Base-by-base conservation (phyloP, 768 basidiomycete genomes). In the Rhodotorula babjevae region DNA sequence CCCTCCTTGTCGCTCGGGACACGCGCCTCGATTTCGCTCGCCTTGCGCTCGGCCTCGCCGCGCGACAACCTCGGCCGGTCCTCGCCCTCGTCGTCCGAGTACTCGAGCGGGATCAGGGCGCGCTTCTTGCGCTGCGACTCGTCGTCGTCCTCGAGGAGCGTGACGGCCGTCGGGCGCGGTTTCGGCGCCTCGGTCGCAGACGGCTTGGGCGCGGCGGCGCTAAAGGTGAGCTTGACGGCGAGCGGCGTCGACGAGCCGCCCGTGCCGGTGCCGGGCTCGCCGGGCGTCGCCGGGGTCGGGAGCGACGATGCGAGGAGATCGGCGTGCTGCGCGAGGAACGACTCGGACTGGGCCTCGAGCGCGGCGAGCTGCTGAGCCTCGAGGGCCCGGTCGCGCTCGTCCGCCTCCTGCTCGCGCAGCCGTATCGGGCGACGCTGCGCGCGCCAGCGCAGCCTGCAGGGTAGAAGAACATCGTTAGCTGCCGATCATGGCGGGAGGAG, bases 301-400 rank as follows among this genome's bases (percentile, higher is more conserved):
- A 36, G 46, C 42, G 65, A 23, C 2, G 19, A 27, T 7, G 75
- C 71, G 59, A 79, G 72, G 27, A 77, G 31, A 59, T 78, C 78
- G 65, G 76, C 76, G 46, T 78, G 78, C 36, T 73, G 71, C 4
- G 68, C 63, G 71, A 97, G 84, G 85, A 98, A 96, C 73, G 88
- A 90, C 81, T 97, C 95, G 1, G 92, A 93, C 81, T 97, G 93
- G 61, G 87, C 86, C 49, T 92, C 87, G 33, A 96, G 84, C 76
- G 91, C 90, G 79, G 90, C 93, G 15, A 87, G 87, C 81, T 96
- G 92, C 63, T 90, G 89, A 59, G 89, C 88, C 81, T 96, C 94
- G 69, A 88, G 88, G 42, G 85, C 83, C 25, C 91, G 87, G 49
- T 92, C 93, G 74, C 90, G 88, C 25, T 87, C 86, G 81, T 98